Evolutionary conservation across 352 stramenopile genomes (phyloP).

Genomic region (Globisporangium viniferum): DNA sequence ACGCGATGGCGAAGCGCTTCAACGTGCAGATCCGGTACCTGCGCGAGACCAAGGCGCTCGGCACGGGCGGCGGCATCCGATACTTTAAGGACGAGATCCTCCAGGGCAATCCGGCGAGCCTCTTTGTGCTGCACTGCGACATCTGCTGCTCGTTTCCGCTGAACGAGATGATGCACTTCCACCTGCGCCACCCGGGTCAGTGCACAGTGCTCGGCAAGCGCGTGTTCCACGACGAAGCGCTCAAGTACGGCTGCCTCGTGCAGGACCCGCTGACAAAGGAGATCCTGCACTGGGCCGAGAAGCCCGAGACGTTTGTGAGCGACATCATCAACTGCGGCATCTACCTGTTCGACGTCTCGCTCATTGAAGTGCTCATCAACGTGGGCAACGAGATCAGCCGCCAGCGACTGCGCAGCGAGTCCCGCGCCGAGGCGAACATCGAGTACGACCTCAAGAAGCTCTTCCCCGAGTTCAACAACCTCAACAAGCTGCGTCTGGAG

Average conservation of each 20-base stretch:
- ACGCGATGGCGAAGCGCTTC: slow-evolving; percentile 75
- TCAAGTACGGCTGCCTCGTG: slow-evolving; percentile 88
- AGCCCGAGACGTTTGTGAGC: slow-evolving; percentile 88
- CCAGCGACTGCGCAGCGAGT: slow-evolving; percentile 75
- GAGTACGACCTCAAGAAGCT: slow-evolving; percentile 84
- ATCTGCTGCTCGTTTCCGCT: slow-evolving; percentile 88
- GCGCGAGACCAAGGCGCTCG: slow-evolving; percentile 72
- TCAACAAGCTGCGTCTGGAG: slow-evolving; percentile 81
- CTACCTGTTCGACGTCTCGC: slow-evolving; percentile 82
- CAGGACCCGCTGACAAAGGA: slow-evolving; percentile 70
- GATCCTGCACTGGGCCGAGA: slow-evolving; percentile 88
- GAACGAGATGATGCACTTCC: slow-evolving; percentile 87
- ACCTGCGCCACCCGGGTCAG: slow-evolving; percentile 65
- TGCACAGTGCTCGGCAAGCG: slow-evolving; percentile 85
- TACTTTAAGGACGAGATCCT: slow-evolving; percentile 86
- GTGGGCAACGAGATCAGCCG: slow-evolving; percentile 80
- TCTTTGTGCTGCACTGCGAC: slow-evolving; percentile 87
- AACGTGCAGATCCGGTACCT: slow-evolving; percentile 87
- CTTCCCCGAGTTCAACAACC: slow-evolving; percentile 85
- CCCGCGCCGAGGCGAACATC: slow-evolving; percentile 60
- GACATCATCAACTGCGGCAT: slow-evolving; percentile 91
- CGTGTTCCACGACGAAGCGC: slow-evolving; percentile 86
- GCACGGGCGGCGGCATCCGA: slow-evolving; percentile 79
- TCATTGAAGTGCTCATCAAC: slow-evolving; percentile 75
- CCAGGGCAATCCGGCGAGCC: slow-evolving; percentile 55